These are phyloP conservation scores for Rhizopogon vinicolor DNA, from an alignment of 768 basidiomycete species.

Conservation along the genomic window DNA sequence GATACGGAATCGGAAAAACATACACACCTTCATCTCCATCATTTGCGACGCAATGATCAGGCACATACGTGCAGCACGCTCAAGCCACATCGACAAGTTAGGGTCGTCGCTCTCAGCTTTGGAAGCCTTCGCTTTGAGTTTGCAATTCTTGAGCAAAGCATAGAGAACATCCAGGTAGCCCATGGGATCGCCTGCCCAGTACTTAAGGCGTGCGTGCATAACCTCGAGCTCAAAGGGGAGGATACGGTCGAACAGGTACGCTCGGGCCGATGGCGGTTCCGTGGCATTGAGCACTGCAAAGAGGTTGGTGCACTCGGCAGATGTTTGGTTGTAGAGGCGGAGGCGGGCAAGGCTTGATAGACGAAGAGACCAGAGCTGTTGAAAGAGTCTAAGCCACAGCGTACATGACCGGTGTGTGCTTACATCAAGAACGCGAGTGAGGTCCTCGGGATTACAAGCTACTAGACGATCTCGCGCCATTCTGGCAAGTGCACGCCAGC, in stretches of 20 bases:
- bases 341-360: constrained; percentile 75
- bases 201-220: constrained; percentile 68
- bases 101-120: constrained; percentile 8
- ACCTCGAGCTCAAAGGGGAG: constrained; percentile 54
- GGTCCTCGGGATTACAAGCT: constrained; percentile 62
- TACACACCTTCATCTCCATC: constrained; percentile 74
- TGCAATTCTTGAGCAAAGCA: constrained; percentile 59
- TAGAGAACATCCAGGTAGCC: constrained; percentile 73
- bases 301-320: constrained; percentile 78
- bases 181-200: constrained; percentile 80
- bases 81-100: constrained; percentile 71
- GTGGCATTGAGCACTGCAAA: constrained; percentile 65
- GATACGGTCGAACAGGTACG: constrained; percentile 44
- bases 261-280: constrained; percentile 46
- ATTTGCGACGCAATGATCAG: constrained; percentile 79
- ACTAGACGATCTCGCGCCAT: constrained; percentile 82
- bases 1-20: neutral
- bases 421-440: constrained; percentile 62
- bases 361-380: constrained; percentile 80
- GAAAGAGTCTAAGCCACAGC: neutral
- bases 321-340: constrained; percentile 82
- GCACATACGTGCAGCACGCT: constrained; percentile 69
- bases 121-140: constrained; percentile 14
- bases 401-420: constrained; percentile 21
- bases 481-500: constrained; percentile 79